Evolutionary conservation across 2,329 filamentous ascomycete genomes (phyloP).

Genomic region (Cadophora luteo-olivacea): DNA sequence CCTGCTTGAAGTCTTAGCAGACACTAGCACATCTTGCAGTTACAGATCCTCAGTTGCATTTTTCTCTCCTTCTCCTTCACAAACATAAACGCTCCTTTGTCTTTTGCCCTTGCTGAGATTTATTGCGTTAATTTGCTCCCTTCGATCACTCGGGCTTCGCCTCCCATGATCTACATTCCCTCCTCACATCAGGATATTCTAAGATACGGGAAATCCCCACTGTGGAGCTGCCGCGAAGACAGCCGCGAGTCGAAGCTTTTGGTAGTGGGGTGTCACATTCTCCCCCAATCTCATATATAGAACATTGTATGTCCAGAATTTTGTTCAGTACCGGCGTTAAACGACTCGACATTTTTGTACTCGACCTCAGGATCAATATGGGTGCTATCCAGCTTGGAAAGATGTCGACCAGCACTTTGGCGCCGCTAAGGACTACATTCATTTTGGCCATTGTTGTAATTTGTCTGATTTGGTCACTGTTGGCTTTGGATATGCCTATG

Average conservation of each 20-base stretch:
- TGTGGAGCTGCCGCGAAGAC: not conserved
- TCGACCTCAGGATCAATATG: slow-evolving; percentile 3
- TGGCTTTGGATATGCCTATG: slow-evolving; percentile 21
- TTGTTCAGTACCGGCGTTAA: not conserved
- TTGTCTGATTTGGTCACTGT: slow-evolving; percentile 23
- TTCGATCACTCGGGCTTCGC: not conserved
- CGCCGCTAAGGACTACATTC: slow-evolving; percentile 17
- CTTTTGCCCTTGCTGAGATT: not conserved
- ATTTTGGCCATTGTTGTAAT: slow-evolving; percentile 19
- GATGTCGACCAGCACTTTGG: slow-evolving; percentile 6
- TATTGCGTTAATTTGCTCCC: not conserved
- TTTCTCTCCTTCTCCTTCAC: not conserved
- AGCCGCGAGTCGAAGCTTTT: slow-evolving; percentile 5
- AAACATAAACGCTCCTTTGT: not conserved
- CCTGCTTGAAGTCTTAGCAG: not conserved
- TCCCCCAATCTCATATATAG: slow-evolving; percentile 1
- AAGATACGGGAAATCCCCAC: slow-evolving; percentile 3
- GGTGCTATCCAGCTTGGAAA: slow-evolving; percentile 10
- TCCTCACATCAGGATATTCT: not conserved
- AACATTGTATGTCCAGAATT: not conserved
- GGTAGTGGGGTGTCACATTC: not conserved
- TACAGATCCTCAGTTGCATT: not conserved
- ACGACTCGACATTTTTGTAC: not conserved
- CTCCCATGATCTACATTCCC: not conserved
- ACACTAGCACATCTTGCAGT: not conserved